Percentiles rank a stretch among this genome's conserved stretches.
phyloP scores from a whole-genome alignment of 2,329 filamentous ascomycete genomes.

The Zymoseptoria crescenta region DNA sequence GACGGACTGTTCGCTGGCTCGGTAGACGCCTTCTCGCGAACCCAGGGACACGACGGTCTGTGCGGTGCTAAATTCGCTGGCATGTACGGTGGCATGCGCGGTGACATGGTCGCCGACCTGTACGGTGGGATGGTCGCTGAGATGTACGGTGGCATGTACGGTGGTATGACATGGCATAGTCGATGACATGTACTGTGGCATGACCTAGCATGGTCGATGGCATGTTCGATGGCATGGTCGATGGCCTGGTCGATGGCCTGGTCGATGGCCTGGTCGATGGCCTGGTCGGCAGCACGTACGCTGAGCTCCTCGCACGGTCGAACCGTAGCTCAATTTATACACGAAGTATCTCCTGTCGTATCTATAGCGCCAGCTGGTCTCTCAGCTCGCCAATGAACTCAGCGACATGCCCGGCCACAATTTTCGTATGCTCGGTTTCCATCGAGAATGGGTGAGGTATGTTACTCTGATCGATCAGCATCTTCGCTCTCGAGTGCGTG shows the following conservation, averaged over 20 bases:
- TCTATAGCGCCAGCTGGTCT: background rate
- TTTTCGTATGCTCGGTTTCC: slow-evolving; percentile 35
- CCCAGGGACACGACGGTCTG: too few relatives aligned
- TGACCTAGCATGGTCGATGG: too few relatives aligned
- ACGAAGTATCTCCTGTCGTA: background rate
- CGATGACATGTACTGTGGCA: too few relatives aligned
- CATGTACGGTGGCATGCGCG: too few relatives aligned
- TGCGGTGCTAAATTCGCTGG: too few relatives aligned
- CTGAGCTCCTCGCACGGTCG: background rate
- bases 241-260: background rate
- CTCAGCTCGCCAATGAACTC: slow-evolving; percentile 24
- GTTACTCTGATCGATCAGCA: slow-evolving; percentile 48
- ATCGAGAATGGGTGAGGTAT: slow-evolving; percentile 55
- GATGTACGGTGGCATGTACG: too few relatives aligned
- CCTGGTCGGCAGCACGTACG: background rate
- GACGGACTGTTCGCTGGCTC: background rate
- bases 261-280: too few relatives aligned
- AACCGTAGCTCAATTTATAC: background rate
- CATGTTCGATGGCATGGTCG: too few relatives aligned
- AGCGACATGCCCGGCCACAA: slow-evolving; percentile 46
- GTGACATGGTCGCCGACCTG: too few relatives aligned
- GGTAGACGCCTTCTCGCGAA: too few relatives aligned
- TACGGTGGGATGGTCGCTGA: too few relatives aligned
- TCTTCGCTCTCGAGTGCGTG: slow-evolving; percentile 35
- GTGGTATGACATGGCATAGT: too few relatives aligned